Evolutionary conservation across 2,329 filamentous ascomycete genomes (phyloP).

Genomic region (Colletotrichum zoysiae): DNA sequence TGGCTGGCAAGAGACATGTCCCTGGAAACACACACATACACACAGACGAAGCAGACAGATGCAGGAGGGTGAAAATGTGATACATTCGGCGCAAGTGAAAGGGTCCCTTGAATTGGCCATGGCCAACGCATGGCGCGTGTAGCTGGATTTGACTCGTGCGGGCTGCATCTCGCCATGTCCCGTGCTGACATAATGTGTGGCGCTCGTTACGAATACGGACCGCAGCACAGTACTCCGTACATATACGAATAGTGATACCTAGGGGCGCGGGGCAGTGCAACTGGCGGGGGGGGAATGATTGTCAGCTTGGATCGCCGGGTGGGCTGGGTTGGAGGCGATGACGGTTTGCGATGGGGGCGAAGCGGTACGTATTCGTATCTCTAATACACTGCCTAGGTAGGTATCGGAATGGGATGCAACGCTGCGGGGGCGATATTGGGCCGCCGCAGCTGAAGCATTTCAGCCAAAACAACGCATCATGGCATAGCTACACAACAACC

Average conservation of each 20-base stretch:
- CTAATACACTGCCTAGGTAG: too few species aligned
- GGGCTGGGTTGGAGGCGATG: background rate
- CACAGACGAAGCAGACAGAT: constrained; percentile 10
- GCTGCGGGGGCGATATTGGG: constrained; percentile 5
- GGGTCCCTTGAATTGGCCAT: constrained; percentile 23
- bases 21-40: background rate
- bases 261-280: background rate
- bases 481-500: background rate
- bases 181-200: too few species aligned
- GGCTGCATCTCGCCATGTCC: background rate
- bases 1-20: constrained; percentile 14
- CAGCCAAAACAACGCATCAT: constrained; percentile 3
- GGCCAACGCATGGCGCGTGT: constrained; percentile 35
- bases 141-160: constrained; percentile 30
- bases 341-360: background rate
- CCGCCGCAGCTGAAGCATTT: constrained; percentile 31
- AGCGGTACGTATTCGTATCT: constrained; percentile 5
- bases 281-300: background rate
- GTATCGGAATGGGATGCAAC: too few species aligned
- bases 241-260: too few species aligned
- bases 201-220: background rate
- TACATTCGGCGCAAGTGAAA: constrained; percentile 28
- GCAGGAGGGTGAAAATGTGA: constrained; percentile 23
- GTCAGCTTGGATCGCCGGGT: constrained; percentile 7
- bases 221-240: too few species aligned